Base-by-base conservation (phyloP, 495 filamentous ascomycete genomes). In the Neurospora hispaniola region DNA sequence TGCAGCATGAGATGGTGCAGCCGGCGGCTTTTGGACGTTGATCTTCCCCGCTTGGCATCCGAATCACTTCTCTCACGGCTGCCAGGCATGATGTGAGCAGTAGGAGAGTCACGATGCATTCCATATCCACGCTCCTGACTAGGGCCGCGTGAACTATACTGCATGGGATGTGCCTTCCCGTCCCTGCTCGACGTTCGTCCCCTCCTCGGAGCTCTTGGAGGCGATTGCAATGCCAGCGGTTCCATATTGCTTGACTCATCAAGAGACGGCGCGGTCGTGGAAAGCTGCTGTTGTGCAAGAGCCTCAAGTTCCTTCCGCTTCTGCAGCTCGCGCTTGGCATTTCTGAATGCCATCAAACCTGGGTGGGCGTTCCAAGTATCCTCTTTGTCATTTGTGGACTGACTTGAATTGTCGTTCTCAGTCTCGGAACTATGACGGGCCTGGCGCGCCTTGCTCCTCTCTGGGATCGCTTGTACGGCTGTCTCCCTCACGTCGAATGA, bases 41-140 rank as follows among this genome's bases (percentile, higher is more conserved):
- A 88, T 14, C 86, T 85, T 42, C 77, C 77, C 5, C 82, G 78
- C 66, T 83, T 83, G 1, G 87, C 84, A 69, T 91, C 89, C 0
- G 90, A 91, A 70, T 84, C 86, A 59, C 90, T 91, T 35, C 89
- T 85, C 69, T 90, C 88, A 40, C 89, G 81, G 40, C 86, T 86
- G 4, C 82, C 73, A 12, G 77, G 76, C 18, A 79, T 78, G 44
- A 76, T 77, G 16, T 79, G 76, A 18, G 66, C 73, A 14, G 78
- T 77, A 31, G 74, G 77, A 27, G 75, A 81, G 46, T 70, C 77
- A 42, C 68, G 44, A 71, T 75, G 72, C 27, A 42, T 69, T 20
- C 71, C 74, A 42, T 75, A 76, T 27, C 74, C 74, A 18, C 74
- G 72, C 39, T 84, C 85, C 16, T 82, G 81, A 48, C 81, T 83